Evolutionary conservation across 192 early-diverging fungal species (phyloP).

Genomic region (Linnemannia exigua): DNA sequence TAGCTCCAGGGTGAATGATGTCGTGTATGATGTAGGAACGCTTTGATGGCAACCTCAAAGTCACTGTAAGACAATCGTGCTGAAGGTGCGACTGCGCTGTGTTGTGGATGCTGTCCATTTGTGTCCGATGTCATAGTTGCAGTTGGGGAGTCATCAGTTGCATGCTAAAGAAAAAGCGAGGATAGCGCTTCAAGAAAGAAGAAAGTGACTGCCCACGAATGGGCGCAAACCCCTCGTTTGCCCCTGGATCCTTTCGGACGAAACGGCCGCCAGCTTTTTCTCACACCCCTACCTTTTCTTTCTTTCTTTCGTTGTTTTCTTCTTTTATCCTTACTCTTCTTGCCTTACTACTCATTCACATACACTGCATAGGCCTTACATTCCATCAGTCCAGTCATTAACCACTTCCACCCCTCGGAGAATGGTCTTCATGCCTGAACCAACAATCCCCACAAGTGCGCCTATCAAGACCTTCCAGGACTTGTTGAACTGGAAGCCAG

Average conservation of each 20-base stretch:
- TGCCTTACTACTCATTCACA: no score
- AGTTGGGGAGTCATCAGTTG: background rate
- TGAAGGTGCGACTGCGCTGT: background rate
- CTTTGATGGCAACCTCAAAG: constrained; percentile 47
- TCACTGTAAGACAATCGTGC: constrained; percentile 33
- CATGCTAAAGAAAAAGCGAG: background rate
- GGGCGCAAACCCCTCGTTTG: background rate
- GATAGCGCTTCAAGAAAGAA: background rate
- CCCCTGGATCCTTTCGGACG: background rate
- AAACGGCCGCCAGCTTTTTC: constrained; percentile 1
- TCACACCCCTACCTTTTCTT: constrained; percentile 4
- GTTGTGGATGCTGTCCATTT: background rate
- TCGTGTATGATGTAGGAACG: constrained; percentile 28
- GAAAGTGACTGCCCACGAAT: background rate
- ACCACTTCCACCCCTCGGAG: background rate
- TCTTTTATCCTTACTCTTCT: background rate
- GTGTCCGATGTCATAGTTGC: background rate
- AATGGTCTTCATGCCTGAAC: constrained; percentile 16
- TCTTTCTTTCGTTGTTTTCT: background rate
- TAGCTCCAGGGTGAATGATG: constrained; percentile 30
- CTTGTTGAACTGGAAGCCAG: constrained; percentile 60
- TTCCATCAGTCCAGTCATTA: background rate
- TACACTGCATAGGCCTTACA: background rate
- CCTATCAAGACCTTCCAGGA: constrained; percentile 42
- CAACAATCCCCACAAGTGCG: constrained; percentile 15